Percentiles rank a stretch among this genome's conserved stretches.
These are phyloP conservation scores for Pythium aristosporum DNA, from an alignment of 352 stramenopile genomes.

Conservation along the genomic window DNA sequence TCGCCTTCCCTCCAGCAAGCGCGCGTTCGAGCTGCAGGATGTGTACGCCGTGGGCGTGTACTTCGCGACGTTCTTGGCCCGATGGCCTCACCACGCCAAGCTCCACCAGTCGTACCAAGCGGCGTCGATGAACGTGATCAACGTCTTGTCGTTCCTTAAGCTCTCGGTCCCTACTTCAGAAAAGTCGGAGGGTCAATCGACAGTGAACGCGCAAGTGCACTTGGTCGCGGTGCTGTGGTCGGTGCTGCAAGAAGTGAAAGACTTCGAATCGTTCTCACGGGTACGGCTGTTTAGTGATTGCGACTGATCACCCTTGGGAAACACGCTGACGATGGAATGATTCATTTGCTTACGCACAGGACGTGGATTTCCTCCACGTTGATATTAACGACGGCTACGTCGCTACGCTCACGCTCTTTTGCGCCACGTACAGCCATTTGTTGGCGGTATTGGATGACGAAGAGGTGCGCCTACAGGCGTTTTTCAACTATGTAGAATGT, in stretches of 20 bases:
- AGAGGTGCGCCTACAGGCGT: conserved; percentile 37
- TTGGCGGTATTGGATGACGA: conserved; percentile 66
- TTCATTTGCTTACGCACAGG: conserved; percentile 25
- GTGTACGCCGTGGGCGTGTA: conserved; percentile 45
- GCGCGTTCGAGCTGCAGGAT: conserved; percentile 46
- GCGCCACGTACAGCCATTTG: conserved; percentile 60
- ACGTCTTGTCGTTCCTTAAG: conserved; percentile 58
- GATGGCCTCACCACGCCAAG: conserved; percentile 43
- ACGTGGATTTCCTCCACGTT: conserved; percentile 43
- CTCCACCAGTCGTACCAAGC: conserved; percentile 27
- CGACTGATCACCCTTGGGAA: conserved; percentile 4
- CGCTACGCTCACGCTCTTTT: conserved; percentile 55
- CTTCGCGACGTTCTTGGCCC: conserved; percentile 55
- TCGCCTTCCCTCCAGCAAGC: neutral
- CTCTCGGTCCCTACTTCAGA: conserved; percentile 15
- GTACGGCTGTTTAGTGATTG: conserved; percentile 24
- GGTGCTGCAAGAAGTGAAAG: conserved; percentile 51
- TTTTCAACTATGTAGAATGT: neutral
- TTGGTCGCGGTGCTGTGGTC: conserved; percentile 61
- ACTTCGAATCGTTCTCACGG: conserved; percentile 54
- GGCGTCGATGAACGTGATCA: conserved; percentile 54
- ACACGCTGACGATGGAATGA: neutral
- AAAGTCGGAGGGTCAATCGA: neutral
- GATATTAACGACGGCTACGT: conserved; percentile 42
- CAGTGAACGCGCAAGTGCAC: conserved; percentile 24